Evolutionary conservation across 768 basidiomycete genomes (phyloP).

Genomic region (Xerocomellus dryophilus): DNA sequence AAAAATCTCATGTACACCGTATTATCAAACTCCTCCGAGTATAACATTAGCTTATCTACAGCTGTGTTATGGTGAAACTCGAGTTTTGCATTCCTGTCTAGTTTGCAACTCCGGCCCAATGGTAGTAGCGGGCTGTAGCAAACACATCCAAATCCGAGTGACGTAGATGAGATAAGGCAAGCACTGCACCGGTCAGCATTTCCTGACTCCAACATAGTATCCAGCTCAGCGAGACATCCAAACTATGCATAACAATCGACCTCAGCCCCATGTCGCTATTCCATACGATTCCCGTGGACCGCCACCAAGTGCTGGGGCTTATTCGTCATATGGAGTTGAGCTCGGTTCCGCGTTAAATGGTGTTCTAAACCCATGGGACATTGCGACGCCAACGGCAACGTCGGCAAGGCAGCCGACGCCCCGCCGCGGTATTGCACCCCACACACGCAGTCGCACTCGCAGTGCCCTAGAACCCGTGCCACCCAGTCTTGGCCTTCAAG

Average conservation of each 20-base stretch:
- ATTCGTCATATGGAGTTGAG: slow-evolving; percentile 34
- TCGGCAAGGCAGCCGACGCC: slow-evolving; percentile 23
- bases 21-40: no score
- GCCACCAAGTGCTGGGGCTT: slow-evolving; percentile 25
- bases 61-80: no score
- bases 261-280: slow-evolving; percentile 38
- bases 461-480: slow-evolving; percentile 35
- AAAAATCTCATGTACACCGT: no score
- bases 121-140: neutral
- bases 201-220: neutral
- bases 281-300: slow-evolving; percentile 37
- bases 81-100: no score
- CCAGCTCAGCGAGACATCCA: neutral
- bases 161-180: slow-evolving; percentile 22
- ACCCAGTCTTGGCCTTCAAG: slow-evolving; percentile 36
- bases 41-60: no score
- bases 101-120: no score
- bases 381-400: slow-evolving; percentile 26
- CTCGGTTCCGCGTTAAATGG: slow-evolving; percentile 18
- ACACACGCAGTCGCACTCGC: slow-evolving; percentile 36
- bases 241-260: slow-evolving; percentile 30
- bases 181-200: neutral
- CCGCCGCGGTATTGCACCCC: slow-evolving; percentile 20
- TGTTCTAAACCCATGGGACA: slow-evolving; percentile 36
- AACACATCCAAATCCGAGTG: slow-evolving; percentile 19